Percentiles rank a stretch among this genome's conserved stretches.
phyloP scores from a whole-genome alignment of 768 basidiomycete species.

The Hypholoma sublateritium region DNA sequence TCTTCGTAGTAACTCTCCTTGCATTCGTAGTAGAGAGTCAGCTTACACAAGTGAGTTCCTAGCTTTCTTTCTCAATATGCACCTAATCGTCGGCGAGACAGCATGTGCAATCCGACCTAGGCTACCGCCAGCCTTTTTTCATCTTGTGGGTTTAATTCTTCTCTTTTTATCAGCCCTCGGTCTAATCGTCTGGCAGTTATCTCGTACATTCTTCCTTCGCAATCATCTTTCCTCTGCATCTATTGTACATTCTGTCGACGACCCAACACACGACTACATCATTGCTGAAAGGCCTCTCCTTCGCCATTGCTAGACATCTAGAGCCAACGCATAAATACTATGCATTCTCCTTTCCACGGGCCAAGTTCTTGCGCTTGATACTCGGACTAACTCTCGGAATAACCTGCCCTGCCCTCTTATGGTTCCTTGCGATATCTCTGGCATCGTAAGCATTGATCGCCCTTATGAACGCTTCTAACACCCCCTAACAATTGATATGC shows the following conservation, averaged over 20 bases:
- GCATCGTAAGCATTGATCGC: conserved; percentile 58
- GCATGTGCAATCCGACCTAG: conserved; percentile 78
- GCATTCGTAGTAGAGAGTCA: conserved; percentile 80
- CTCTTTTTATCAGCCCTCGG: neutral
- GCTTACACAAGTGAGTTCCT: conserved; percentile 61
- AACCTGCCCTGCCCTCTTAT: conserved; percentile 65
- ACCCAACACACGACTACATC: conserved; percentile 46
- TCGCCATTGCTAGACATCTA: conserved; percentile 49
- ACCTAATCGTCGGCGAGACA: conserved; percentile 25
- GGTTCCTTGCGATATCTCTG: conserved; percentile 72
- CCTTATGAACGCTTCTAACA: neutral
- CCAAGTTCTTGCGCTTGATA: conserved; percentile 37
- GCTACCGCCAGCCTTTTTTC: conserved; percentile 87
- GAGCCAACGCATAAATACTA: conserved; percentile 29
- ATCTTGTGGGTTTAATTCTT: conserved; percentile 61
- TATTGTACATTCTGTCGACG: conserved; percentile 58
- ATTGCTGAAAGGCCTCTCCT: conserved; percentile 51
- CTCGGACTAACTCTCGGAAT: conserved; percentile 53
- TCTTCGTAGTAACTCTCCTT: conserved; percentile 62
- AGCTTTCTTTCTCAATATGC: neutral
- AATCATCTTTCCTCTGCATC: conserved; percentile 81
- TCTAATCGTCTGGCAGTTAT: conserved; percentile 50
- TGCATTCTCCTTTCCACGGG: conserved; percentile 35
- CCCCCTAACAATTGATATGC: conserved; percentile 11
- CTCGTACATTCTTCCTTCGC: conserved; percentile 82